Base-by-base conservation (phyloP, 495 filamentous ascomycete species). In the Penicillium angulare region DNA sequence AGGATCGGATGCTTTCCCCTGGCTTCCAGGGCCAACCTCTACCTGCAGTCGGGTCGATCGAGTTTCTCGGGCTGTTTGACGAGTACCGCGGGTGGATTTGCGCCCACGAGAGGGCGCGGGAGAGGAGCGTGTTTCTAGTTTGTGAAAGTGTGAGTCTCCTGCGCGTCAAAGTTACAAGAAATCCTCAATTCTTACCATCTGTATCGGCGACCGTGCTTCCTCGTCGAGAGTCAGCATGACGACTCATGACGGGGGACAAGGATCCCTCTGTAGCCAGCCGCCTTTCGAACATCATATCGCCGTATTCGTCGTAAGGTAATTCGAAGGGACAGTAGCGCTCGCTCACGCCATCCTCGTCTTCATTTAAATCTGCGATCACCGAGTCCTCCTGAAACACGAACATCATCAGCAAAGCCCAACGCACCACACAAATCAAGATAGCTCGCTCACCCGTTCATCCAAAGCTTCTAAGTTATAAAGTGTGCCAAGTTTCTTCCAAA, bases 381-480 rank as follows among this genome's bases (percentile, higher is more conserved):
- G 73, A 68, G 35, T 81, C 68, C 61, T 79, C 79, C 79, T 82
- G 26, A 43, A 36, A 7, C n/a, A 17, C 9, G 2, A 9, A 18
- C n/a, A 12, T 5, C n/a, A 34, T 58, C 26, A 60, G 55, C 40
- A 22, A 46, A 13, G 16, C n/a, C 15, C 21, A 18, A 20, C n/a
- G 4, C 5, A 18, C 23, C 13, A 23, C 7, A 13, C 6, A 15
- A 24, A 16, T 0, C 17, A 13, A 45, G 0, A 1, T 38, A 31
- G 21, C 26, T 43, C 7, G 50, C 68, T 63, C 74, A 83, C 93
- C 60, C 90, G 83, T 65, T 95, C 89, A 71, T 98, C 89, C 43
- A 97, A 82, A 7, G 85, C 84, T 49, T 90, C 85, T 34, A 98
- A 80, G 64, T 97, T 88, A 75, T 95, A 98, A 39, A 93, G 80